Percentiles rank a stretch among this genome's conserved stretches.
Evolutionary conservation across 345 rosid species (phyloP).

Genomic region (Kernera saxatilis): DNA sequence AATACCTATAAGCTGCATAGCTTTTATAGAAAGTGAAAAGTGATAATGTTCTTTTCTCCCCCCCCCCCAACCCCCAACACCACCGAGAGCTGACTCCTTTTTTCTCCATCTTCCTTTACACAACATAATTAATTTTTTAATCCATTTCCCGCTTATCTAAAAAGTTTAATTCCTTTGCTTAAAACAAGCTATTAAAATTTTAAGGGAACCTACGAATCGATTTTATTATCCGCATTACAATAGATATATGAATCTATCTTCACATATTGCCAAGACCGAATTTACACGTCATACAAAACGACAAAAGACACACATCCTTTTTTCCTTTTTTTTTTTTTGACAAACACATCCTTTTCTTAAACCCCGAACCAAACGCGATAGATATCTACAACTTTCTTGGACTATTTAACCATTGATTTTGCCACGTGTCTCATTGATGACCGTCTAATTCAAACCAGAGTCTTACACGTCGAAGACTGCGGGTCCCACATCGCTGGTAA

Average conservation of each 20-base stretch:
- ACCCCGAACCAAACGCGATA: conserved; percentile 9
- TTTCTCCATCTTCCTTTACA: neutral
- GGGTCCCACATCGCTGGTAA: conserved; percentile 98
- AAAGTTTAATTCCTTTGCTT: neutral
- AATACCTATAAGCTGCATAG: too few species aligned
- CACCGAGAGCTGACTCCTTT: too few species aligned
- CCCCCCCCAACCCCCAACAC: too few species aligned
- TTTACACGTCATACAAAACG: conserved; percentile 33
- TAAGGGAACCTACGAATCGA: neutral
- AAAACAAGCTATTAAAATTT: neutral
- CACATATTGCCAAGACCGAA: conserved; percentile 14
- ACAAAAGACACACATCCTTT: conserved; percentile 23
- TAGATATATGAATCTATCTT: neutral
- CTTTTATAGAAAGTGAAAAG: too few species aligned
- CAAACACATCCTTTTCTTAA: neutral
- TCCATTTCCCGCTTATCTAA: neutral
- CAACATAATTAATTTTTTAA: neutral
- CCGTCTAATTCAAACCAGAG: conserved; percentile 31
- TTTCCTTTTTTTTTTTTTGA: too few species aligned
- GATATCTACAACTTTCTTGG: conserved; percentile 27
- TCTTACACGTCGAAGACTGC: conserved; percentile 48
- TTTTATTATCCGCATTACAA: neutral
- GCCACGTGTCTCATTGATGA: conserved; percentile 4
- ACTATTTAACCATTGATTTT: neutral
- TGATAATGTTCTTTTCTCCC: too few species aligned